Evolutionary conservation across 2,329 filamentous ascomycete genomes (phyloP), one percentile per base, ranked within the genome.

Genomic region (Coniella vitis): DNA sequence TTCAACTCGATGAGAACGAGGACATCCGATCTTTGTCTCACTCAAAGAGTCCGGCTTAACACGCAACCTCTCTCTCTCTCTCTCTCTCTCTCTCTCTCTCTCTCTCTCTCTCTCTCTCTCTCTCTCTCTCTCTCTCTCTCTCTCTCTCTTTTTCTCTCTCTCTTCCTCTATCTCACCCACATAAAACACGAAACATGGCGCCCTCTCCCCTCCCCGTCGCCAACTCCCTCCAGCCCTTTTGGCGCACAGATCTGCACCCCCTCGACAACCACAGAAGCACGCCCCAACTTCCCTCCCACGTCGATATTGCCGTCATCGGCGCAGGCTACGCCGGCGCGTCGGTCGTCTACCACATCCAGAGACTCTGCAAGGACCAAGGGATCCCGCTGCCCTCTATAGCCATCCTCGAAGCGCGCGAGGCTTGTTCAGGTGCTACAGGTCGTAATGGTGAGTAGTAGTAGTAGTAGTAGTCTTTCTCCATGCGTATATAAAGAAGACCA

Each of bases 241-340:
- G 72, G 73, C 61, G 66, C 16, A 61, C 61, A 4, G 53, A 68
- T 20, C 64, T 63, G 7, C 62, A 70, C 53, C 49, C 56, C 2
- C 57, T 75, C 2, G 69, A 72, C 49, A 60, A 65, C 47, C 60
- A 69, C 52, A 63, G 69, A n/a, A 67, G 61, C 22, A 68, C 63
- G 0, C 56, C 63, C 3, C 53, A 55, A 8, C 56, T 76, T 0
- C 73, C 72, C 0, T 38, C 55, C 0, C 50, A 66, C 25, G 65
- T 62, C 25, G 71, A 76, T 39, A 66, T 76, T 44, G 63, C 69
- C 14, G 68, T 76, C 34, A 65, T 76, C 8, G 74, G 73, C 0
- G 67, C 69, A 13, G 74, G 74, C 0, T 73, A 68, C 47, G 63
- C 72, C 4, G 73, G 74, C 3, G 65, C 67, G 1, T 64, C 66